Evolutionary conservation across 768 basidiomycete species (phyloP), one percentile per base, ranked within the genome.

Genomic region (Lactifluus piperatus): DNA sequence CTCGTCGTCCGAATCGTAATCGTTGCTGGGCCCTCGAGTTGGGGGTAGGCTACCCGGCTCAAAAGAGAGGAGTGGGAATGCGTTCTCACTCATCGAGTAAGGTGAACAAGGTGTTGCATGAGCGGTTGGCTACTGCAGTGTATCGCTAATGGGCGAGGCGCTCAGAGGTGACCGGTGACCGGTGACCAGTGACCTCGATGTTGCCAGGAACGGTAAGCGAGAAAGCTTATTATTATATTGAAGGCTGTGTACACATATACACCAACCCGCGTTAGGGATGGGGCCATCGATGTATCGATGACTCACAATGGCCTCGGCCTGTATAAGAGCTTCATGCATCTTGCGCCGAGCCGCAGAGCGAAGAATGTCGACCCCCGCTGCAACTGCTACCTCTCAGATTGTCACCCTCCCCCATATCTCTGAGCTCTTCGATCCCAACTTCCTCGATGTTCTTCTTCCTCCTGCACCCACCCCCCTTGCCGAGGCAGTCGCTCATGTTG

Each of bases 391-490:
- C 22, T 65, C 74, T 45, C 83, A 82, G 62, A 73, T 69, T 45
- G 72, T 83, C 51, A 74, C 77, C 6, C 71, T 86, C 13, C 85
- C 85, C 0, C 56, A 70, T 37, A 77, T 88, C 46, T 78, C 78
- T 1, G 84, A 86, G 64, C 78, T 87, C 30, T 80, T 75, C 57
- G 69, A 82, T 54, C 70, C 77, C 32, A 75, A 78, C 64, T 85
- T 80, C 62, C 77, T 85, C 52, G 77, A 85, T 67, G 65, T 74
- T 43, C 76, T 86, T 22, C 62, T 85, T n/a, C 82, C 83, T 30
- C 58, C 43, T 36, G 34, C 20, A 4, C 20, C 48, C 26, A 45
- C 53, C 46, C 26, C 52, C 34, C 46, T 55, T 18, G 51, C 55
- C 8, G 18, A 60, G 20, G 54, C 49, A 8, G 45, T 54, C n/a